A percentile compares a stretch with the other conserved stretches of the same genome.
phyloP scores from a whole-genome alignment of 768 basidiomycete genomes.

The Collybiopsis confluens region DNA sequence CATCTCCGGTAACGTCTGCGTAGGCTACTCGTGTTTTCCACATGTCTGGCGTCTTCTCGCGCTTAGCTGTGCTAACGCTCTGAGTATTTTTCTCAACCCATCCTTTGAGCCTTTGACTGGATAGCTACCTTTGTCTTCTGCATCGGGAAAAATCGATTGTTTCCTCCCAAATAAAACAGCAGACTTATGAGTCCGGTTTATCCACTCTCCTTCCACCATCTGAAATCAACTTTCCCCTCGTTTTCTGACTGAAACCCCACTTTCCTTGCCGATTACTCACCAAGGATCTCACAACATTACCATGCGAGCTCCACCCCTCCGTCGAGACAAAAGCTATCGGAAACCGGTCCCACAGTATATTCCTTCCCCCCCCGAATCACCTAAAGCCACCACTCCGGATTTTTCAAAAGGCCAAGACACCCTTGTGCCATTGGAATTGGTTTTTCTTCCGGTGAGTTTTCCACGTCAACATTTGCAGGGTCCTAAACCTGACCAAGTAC shows the following conservation, averaged over 20 bases:
- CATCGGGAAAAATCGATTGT: neutral
- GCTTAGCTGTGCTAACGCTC: neutral
- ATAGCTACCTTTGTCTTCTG: neutral
- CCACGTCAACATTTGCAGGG: conserved; percentile 7
- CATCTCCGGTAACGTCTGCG: neutral
- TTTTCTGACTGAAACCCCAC: neutral
- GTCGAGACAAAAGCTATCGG: conserved; percentile 54
- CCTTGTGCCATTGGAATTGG: no score
- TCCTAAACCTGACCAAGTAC: conserved; percentile 24
- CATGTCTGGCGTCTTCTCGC: conserved; percentile 1
- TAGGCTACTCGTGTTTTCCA: neutral
- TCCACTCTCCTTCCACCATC: neutral
- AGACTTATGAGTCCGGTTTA: neutral
- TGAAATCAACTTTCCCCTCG: conserved; percentile 4
- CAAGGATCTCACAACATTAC: neutral
- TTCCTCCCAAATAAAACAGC: conserved; percentile 7
- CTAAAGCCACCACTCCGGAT: conserved; percentile 26
- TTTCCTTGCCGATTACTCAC: neutral
- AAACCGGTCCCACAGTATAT: conserved; percentile 69
- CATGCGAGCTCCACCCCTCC: conserved; percentile 8
- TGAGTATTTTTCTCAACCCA: neutral
- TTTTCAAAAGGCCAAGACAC: conserved; percentile 18
- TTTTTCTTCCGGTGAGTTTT: conserved; percentile 13
- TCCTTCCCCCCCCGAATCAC: conserved; percentile 56
- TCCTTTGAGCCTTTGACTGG: conserved; percentile 1